Conservation (phyloP, 1,284 basidiomycete species). For the Golubevia pallescens region DNA sequence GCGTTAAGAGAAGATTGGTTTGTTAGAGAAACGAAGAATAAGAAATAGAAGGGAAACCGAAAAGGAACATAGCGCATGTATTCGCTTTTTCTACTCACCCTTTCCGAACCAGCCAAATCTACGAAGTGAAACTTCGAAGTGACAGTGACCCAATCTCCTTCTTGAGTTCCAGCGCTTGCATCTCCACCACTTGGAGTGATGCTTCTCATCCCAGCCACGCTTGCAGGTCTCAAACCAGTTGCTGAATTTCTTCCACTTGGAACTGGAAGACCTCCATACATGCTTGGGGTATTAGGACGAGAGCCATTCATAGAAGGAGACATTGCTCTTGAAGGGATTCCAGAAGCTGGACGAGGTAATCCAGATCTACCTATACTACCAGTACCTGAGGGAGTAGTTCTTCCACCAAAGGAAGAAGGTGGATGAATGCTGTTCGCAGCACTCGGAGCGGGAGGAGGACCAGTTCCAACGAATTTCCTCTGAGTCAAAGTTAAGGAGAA, state of each 20-base stretch:
- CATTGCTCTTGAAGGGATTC: constrained; percentile 16
- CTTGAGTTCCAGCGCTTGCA: neutral
- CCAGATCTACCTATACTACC: constrained; percentile 13
- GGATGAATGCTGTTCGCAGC: neutral
- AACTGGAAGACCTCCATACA: constrained; percentile 14
- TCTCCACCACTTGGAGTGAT: neutral
- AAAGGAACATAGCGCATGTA: too few relatives aligned
- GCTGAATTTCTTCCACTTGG: constrained; percentile 20
- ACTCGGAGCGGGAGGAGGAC: constrained; percentile 27
- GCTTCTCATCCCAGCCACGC: constrained; percentile 6
- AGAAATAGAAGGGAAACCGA: neutral
- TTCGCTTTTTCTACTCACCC: constrained; percentile 69
- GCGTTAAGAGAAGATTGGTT: neutral
- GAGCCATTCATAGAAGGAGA: constrained; percentile 22
- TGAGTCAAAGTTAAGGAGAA: constrained; percentile 94
- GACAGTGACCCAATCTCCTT: constrained; percentile 79
- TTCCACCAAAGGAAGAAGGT: constrained; percentile 9
- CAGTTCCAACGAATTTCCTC: constrained; percentile 36
- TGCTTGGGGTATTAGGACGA: constrained; percentile 10
- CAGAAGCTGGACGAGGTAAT: constrained; percentile 16
- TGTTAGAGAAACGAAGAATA: neutral
- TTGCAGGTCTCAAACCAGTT: constrained; percentile 27
- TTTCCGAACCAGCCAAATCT: constrained; percentile 93
- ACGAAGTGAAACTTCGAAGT: constrained; percentile 98
- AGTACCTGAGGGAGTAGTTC: constrained; percentile 14